Base-by-base conservation (phyloP, 371 early-diverging fungal genomes). In the Circinella umbellata region DNA sequence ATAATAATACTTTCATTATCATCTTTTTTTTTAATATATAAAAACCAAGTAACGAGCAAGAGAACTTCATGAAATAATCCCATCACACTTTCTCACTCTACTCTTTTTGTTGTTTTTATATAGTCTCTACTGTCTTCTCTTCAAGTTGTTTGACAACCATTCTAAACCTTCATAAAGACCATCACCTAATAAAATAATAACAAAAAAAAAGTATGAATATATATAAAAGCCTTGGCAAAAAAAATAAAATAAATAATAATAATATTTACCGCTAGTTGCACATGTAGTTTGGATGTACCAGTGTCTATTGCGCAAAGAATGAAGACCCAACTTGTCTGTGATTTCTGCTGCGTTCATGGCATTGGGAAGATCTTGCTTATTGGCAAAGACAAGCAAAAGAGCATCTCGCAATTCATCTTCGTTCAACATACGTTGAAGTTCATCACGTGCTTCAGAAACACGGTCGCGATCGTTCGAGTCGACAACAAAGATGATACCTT, bases 401-500 rank as follows among this genome's bases (percentile, higher is more conserved):
- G 96, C 92, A 69, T 95, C 94, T 70, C 90, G 88, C 66, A 98
- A 86, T 73, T 98, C 99, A 71, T 96, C 98, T 86, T 98, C 99
- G 66, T 90, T 90, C 68, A 95, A 79, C 94, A 95, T 94, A 36
- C 90, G 83, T 70, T 91, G 87, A 74, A 98, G 86, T 80, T 98
- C 99, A 69, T 96, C 94, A 69, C 92, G 89, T 57, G 92, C 87
- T 39, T 93, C 93, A 66, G 88, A 86, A 66, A 98, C 90, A 73
- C 99, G 92, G 71, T 97, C 97, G 67, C 92, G 86, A 85, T 98
- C 99, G 69, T 90, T 89, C 55, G 93, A 93, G 85, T 98, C 99
- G 54, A 98, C 96, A 36, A 98, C 98, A 74, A 96, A 98, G 69
- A 98, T 96, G 69, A 98, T 93, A 39, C 97, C 98, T 74, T 98